Base-by-base conservation (phyloP, 2,329 filamentous ascomycete genomes). In the Microcera coccophila region DNA sequence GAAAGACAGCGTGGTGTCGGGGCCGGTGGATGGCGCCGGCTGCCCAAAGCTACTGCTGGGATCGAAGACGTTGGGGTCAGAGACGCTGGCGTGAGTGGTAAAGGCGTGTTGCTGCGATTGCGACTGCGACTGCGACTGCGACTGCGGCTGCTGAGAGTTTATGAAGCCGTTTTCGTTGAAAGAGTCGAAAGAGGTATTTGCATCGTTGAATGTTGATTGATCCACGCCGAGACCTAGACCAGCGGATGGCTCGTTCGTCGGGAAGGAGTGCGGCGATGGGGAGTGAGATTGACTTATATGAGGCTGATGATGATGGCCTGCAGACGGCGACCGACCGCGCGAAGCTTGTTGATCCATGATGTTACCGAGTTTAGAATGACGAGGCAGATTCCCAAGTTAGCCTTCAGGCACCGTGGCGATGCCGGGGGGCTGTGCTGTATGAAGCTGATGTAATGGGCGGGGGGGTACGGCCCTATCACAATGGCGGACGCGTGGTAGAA, bases 221-320 rank as follows among this genome's bases (percentile, higher is more conserved):
- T 83, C 76, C 54, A 83, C 68, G 50, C 68, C 76, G 59, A 84
- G 72, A 60, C 78, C 79, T 53, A 82, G 71, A 57, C 75, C 75
- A 56, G 74, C 69, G 39, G 69, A 71, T 55, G 65, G 58, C 44
- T 73, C 66, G 60, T 72, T 72, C 35, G 61, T 50, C 61, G 73
- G 69, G 62, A 74, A 71, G 58, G 75, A 78, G 56, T 72, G 72
- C 65, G 76, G 77, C 61, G 80, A 79, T 57, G 81, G 78, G 57
- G 82, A 84, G 65, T 80, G 81, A 54, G 71, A 76, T 64, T 81
- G 79, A 64, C 76, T 85, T 83, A 85, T 84, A 82, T 81, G 74
- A 70, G 71, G 63, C 62, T 67, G 68, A 59, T 78, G 68, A 59
- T 78, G 74, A 59, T 77, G 74, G 51, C 73, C 73, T 61, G 72